These are phyloP conservation scores for Penicillium sp. DNA, from an alignment of 2,329 filamentous ascomycete genomes.

Conservation along the genomic window DNA sequence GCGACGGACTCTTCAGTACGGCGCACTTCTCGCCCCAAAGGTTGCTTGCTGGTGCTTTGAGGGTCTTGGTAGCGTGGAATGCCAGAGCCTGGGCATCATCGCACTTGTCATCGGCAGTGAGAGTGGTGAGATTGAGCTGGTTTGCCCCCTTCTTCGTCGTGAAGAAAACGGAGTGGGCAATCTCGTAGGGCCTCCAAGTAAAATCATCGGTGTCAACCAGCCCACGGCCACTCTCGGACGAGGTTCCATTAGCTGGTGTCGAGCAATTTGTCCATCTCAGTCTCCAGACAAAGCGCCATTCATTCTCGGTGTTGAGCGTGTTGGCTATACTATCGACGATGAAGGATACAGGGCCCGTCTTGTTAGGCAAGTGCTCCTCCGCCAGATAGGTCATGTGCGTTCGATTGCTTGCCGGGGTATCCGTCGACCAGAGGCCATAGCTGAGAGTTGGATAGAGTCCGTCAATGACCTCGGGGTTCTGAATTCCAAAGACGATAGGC, in stretches of 20 bases:
- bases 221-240: not conserved
- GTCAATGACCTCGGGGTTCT: constrained; percentile 6
- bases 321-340: constrained; percentile 1
- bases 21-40: constrained; percentile 1
- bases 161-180: not conserved
- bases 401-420: not conserved
- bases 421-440: not conserved
- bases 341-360: not conserved
- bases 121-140: constrained; percentile 2
- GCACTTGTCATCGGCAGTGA: constrained; percentile 1
- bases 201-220: not conserved
- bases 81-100: not conserved
- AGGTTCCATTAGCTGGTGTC: not conserved
- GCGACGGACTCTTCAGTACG: not conserved
- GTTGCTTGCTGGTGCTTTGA: not conserved
- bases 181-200: not conserved
- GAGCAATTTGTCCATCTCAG: constrained; percentile 2
- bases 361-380: not conserved
- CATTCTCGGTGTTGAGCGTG: constrained; percentile 5
- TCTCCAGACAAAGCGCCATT: constrained; percentile 4
- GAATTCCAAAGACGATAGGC: constrained; percentile 15
- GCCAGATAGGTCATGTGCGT: not conserved
- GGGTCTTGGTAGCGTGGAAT: constrained; percentile 6
- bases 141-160: constrained; percentile 3
- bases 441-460: constrained; percentile 3